A percentile compares a stretch with the other conserved stretches of the same genome.
phyloP scores from a whole-genome alignment of 1,284 basidiomycete genomes.

The Cutaneotrichosporon sp. region DNA sequence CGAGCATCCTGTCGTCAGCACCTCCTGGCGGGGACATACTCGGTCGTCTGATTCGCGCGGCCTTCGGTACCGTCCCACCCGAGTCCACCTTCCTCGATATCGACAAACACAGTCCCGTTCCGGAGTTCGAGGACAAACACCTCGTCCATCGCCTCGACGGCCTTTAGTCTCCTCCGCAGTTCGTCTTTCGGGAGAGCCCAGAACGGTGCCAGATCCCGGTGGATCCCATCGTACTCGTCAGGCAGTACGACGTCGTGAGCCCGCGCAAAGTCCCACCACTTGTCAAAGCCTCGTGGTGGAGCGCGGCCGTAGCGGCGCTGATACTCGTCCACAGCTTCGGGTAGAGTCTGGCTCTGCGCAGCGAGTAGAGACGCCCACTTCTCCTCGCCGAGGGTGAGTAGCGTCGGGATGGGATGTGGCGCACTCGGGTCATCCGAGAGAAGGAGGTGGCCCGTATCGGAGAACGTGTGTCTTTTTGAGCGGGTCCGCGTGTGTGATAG shows the following conservation, averaged over 20 bases:
- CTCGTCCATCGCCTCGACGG: slow-evolving; percentile 53
- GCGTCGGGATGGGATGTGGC: slow-evolving; percentile 71
- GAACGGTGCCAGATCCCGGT: slow-evolving; percentile 77
- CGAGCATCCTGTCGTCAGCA: slow-evolving; percentile 37
- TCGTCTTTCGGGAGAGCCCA: slow-evolving; percentile 69
- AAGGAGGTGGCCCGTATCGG: slow-evolving; percentile 46
- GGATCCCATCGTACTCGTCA: slow-evolving; percentile 83
- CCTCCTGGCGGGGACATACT: slow-evolving; percentile 14
- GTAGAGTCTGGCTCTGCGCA: slow-evolving; percentile 71
- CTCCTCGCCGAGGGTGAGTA: slow-evolving; percentile 74
- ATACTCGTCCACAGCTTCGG: slow-evolving; percentile 74
- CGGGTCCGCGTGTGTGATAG: not conserved
- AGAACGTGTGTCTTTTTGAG: slow-evolving; percentile 34
- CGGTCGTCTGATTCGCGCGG: slow-evolving; percentile 38
- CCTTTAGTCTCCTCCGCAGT: slow-evolving; percentile 63
- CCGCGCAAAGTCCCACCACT: slow-evolving; percentile 80
- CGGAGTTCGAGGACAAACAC: slow-evolving; percentile 46
- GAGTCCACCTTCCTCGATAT: slow-evolving; percentile 44
- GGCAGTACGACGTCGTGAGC: slow-evolving; percentile 70
- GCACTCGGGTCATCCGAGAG: slow-evolving; percentile 34
- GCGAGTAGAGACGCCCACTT: slow-evolving; percentile 65
- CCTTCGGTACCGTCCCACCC: slow-evolving; percentile 46
- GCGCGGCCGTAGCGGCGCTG: slow-evolving; percentile 67
- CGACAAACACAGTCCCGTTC: slow-evolving; percentile 25
- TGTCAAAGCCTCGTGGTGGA: slow-evolving; percentile 81